Percentiles rank a stretch among this genome's conserved stretches.
Conservation (phyloP, 192 early-diverging fungal genomes). For the Coemansia sp. region DNA sequence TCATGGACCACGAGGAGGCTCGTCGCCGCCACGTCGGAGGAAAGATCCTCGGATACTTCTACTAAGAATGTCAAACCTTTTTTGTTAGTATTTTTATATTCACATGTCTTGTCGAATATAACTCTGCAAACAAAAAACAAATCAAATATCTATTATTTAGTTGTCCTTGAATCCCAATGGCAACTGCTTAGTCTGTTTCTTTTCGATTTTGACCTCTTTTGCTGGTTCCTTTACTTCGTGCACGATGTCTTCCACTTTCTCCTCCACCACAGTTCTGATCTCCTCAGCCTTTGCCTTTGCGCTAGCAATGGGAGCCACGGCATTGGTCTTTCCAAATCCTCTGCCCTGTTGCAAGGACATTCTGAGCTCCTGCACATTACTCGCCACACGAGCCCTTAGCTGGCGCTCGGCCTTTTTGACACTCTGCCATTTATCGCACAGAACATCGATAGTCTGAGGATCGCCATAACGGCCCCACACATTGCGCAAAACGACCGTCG, state of each 20-base stretch:
- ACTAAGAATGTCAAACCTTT: constrained; percentile 55
- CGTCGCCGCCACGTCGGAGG: constrained; percentile 97
- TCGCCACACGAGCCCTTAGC: neutral
- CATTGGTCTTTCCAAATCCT: neutral
- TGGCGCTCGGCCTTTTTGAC: constrained; percentile 2
- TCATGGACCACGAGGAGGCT: constrained; percentile 99
- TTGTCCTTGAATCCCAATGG: constrained; percentile 37
- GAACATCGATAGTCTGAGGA: constrained; percentile 26
- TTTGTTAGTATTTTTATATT: constrained; percentile 1
- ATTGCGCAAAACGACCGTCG: constrained; percentile 40
- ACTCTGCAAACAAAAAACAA: neutral
- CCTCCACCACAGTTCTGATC: neutral
- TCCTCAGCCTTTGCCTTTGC: neutral
- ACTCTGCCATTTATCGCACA: constrained; percentile 1
- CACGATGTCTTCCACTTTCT: neutral
- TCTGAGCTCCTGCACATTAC: constrained; percentile 36
- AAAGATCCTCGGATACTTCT: constrained; percentile 96
- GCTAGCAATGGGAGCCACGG: neutral
- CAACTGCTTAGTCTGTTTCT: constrained; percentile 9
- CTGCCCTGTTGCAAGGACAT: constrained; percentile 43
- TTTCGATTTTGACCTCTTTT: neutral
- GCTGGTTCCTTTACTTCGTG: neutral
- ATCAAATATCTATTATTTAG: neutral
- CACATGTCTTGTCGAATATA: constrained; percentile 11
- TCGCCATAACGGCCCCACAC: constrained; percentile 55